Base-by-base conservation (phyloP, 192 early-diverging fungal genomes). In the Coemansia sp. region DNA sequence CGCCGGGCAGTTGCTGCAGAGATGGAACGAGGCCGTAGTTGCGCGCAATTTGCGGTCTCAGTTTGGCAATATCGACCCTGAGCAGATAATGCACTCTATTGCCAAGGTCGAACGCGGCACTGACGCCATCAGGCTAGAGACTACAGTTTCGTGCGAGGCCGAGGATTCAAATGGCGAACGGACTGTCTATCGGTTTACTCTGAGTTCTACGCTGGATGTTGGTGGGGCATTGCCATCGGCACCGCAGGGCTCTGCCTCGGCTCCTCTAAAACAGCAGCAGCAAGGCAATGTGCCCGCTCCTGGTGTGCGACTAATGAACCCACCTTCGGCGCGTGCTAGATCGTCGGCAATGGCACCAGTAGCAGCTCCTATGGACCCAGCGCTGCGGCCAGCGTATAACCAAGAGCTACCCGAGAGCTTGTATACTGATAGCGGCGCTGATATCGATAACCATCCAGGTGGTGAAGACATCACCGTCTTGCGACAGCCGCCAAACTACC, bases 161-260 rank as follows among this genome's bases (percentile, higher is more conserved):
- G 80, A 83, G 38, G 76, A 83, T 27, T 72, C 80, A 0, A 83
- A 64, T 29, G 80, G 80, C 14, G 80, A 83, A 57, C 75, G 76
- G 32, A 83, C 80, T 4, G 80, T 83, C 11, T 83, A 83, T 48
- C 69, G 80, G 14, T 83, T 83, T 34, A 83, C 80, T n/a, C 53
- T 83, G 5, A 83, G 80, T 48, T 83, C 80, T 4, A 83, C 80
- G 14, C 67, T 83, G 19, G 80, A 83, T 32, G 61, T 83, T 50
- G 80, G 80, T 45, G 80, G 80, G 4, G 62, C 74, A 2, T 50
- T 60, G 36, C 39, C 41, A 23, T 27, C 65, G 27, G 38, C 66
- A 25, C 31, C 58, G 6, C 61, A 63, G 21, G 38, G 32, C 0
- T 4, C 63, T 53, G 29, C 31, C 17, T n/a, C 25, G 12, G 68